Evolutionary conservation across 2,329 filamentous ascomycete species (phyloP), one percentile per base, ranked within the genome.

Genomic region (Fusarium nelsonii): DNA sequence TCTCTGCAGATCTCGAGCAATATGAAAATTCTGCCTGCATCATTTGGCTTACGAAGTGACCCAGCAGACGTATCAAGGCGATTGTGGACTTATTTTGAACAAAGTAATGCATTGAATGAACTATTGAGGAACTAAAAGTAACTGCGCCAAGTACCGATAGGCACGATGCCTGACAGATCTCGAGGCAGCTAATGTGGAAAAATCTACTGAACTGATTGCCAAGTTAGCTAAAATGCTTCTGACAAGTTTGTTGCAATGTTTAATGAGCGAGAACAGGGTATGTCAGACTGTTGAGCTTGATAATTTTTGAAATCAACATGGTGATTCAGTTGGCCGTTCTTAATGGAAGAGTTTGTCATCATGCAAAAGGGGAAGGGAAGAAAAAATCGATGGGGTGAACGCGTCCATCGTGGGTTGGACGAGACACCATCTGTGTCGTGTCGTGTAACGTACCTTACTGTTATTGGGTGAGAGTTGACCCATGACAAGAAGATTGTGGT

Each of bases 281-380:
- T 71, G 70, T 88, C 86, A 89, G 85, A 89, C 84, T 88, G 84
- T 87, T 88, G 85, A 88, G 86, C 85, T 88, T 88, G 86, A 87
- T 85, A 81, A 79, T 80, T 83, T 48, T 81, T 80, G 81, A 71
- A 74, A 75, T 88, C 86, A 84, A 87, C 86, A 88, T 84, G 72
- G 76, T 75, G 73, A 80, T 88, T 89, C 85, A 85, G 87, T 87
- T 88, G 87, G 87, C 86, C 86, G 87, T 89, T 89, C 86, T 88
- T 88, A 87, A 86, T 81, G 82, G 76, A 79, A 85, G 81, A 76
- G 71, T 81, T 64, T 81, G 79, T 89, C 86, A 89, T 89, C 86
- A 87, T 81, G 45, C 50, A 62, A 53, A 40, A 50, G 26, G 55
- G 45, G 68, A 5, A 33, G n/a, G 6, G 55, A 43, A 40, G 8